Base-by-base conservation (phyloP, 768 basidiomycete species). In the Boletus bicolor region DNA sequence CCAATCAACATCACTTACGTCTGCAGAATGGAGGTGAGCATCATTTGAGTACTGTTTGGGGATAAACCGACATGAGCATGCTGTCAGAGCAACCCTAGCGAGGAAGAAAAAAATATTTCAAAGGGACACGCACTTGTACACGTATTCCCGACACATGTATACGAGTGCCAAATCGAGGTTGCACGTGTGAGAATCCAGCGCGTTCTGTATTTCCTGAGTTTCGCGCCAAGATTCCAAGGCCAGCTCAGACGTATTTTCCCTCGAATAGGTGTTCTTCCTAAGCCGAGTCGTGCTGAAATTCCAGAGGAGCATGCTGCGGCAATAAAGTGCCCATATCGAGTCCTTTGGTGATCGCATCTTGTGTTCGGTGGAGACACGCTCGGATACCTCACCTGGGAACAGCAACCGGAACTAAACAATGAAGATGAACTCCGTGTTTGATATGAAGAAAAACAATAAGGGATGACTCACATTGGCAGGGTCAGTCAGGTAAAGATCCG, bases 301-400 rank as follows among this genome's bases (percentile, higher is more conserved):
- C 88, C 89, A 92, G 4, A 91, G 75, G 10, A 92, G 78, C 86
- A 91, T 87, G 66, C 83, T 83, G 35, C 90, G 83, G 70, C 88
- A 90, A 63, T 89, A 89, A 28, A 92, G 74, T 0, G 87, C 89
- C 89, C 89, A 91, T 2, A 92, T 78, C 15, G 85, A 84, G 58
- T 91, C 87, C 66, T 90, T 91, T 15, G 84, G 78, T 17, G 85
- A 85, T 35, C 77, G 77, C 34, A 73, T 71, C 53, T 76, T 73
- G 51, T 72, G 72, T 24, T 74, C 71, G 41, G 73, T 61, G 7
- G 80, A 73, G 19, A 71, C 64, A 49, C 82, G 81, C 63, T 85
- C 82, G 42, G 78, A 72, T 7, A 80, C 77, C 69, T 92, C 89
- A 1, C 87, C 89, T 1, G 90, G 90, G 69, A 91, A 91, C 41